Conservation (phyloP, 305 asterid species). For the Solanum aculeatissimum region DNA sequence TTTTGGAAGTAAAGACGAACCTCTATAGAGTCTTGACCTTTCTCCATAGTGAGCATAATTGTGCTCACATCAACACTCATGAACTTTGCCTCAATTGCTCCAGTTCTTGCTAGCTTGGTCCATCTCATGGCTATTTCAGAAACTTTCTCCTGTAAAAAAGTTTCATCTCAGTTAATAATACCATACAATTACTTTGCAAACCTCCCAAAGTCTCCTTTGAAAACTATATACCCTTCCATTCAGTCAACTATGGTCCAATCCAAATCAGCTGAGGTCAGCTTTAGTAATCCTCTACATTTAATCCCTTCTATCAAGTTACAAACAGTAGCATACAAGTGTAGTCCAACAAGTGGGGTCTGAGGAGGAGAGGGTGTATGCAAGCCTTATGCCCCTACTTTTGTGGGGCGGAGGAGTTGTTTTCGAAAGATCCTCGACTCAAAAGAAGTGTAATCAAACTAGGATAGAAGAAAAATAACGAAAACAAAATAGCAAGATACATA, state of each 20-base stretch:
- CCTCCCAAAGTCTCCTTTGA: background rate
- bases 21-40: conserved; percentile 74
- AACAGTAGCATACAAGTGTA: background rate
- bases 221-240: background rate
- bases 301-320: background rate
- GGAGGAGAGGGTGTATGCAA: too few species aligned
- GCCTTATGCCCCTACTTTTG: too few species aligned
- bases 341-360: too few species aligned
- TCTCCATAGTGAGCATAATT: conserved; percentile 80
- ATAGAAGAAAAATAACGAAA: too few species aligned
- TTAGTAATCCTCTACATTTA: background rate
- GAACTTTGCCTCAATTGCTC: conserved; percentile 72
- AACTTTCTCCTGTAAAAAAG: conserved; percentile 38
- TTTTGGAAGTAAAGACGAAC: conserved; percentile 5
- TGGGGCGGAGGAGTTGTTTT: too few species aligned
- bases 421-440: too few species aligned
- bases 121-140: conserved; percentile 76
- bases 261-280: background rate
- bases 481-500: too few species aligned
- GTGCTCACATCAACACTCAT: conserved; percentile 61
- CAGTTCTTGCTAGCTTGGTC: conserved; percentile 74
- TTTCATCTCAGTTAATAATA: background rate
- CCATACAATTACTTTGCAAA: background rate
- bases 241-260: background rate
- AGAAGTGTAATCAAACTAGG: too few species aligned